Evolutionary conservation across 2,329 filamentous ascomycete species (phyloP), one percentile per base, ranked within the genome.

Genomic region (Apiospora pterosperma): DNA sequence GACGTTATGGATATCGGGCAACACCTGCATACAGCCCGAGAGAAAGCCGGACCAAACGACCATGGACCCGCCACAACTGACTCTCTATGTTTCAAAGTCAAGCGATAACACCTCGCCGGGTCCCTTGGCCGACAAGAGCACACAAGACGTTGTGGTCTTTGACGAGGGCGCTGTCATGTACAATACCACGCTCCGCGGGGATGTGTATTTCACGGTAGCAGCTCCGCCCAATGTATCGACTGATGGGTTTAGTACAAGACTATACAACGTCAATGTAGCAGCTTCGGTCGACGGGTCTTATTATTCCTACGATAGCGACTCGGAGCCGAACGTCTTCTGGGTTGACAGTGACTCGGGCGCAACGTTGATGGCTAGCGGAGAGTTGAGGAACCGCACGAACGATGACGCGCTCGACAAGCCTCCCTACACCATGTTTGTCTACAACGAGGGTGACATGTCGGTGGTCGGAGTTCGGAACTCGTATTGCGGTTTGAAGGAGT

Each of bases 281-380:
- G 91, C 87, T 5, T 97, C 94, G 1, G 88, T 90, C n/a, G 90
- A 97, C 70, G 85, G 81, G 1, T 91, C 85, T 66, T 97, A 92
- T 74, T 90, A 96, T 77, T 83, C 79, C 39, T 92, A 87, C 70
- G 80, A 87, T 68, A 77, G 84, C 67, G 75, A 80, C 14, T 72
- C 76, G 1, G 74, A 81, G 23, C 80, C 86, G 0, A 85, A 90
- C 68, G 81, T 97, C 8, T 86, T 88, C 70, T 91, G 94, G 78
- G 88, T 97, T 62, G 96, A 98, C 73, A 93, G 92, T 28, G 96
- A 98, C 76, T 89, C 87, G 52, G 85, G 84, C 36, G 90, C 92
- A 2, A 91, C 92, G 2, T 81, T 99, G 31, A 83, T 99, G 48
- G 89, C 91, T 55, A 96, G 93, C 0, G 84, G 88, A 62, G 90